Conservation (phyloP, 148 eudicot species). For the Rhododendron ferrugineum region DNA sequence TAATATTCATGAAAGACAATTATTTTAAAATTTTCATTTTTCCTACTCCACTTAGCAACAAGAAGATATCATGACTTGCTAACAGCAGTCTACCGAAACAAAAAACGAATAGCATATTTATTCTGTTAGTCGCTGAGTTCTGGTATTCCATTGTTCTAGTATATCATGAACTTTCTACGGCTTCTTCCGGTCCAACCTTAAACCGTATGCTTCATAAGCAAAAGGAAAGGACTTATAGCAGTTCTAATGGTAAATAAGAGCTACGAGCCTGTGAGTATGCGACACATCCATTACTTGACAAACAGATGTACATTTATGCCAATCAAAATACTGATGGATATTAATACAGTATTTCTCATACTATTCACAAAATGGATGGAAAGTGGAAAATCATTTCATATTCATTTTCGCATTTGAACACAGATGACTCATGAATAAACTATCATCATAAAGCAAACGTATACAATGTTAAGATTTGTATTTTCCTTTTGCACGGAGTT, state of each 20-base stretch:
- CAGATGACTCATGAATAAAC: background rate
- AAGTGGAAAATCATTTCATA: background rate
- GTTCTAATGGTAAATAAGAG: background rate
- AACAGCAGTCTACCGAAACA: background rate
- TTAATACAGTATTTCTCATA: background rate
- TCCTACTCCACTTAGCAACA: background rate
- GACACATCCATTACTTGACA: background rate
- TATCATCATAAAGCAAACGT: background rate
- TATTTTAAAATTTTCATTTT: background rate
- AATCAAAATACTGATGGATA: background rate
- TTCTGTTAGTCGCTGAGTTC: background rate
- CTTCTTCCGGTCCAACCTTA: background rate
- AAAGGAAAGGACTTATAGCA: background rate
- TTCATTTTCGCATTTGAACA: background rate
- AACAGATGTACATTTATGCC: background rate
- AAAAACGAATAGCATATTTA: background rate
- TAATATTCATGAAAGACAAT: background rate
- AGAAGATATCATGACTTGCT: background rate
- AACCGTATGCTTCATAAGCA: background rate
- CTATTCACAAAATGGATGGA: background rate
- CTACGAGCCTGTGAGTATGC: background rate
- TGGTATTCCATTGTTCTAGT: background rate
- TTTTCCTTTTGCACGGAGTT: background rate
- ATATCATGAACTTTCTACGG: background rate
- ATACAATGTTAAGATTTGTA: background rate